phyloP scores from a whole-genome alignment of 2,329 filamentous ascomycete species.

The Trichophyton mentagrophytes region DNA sequence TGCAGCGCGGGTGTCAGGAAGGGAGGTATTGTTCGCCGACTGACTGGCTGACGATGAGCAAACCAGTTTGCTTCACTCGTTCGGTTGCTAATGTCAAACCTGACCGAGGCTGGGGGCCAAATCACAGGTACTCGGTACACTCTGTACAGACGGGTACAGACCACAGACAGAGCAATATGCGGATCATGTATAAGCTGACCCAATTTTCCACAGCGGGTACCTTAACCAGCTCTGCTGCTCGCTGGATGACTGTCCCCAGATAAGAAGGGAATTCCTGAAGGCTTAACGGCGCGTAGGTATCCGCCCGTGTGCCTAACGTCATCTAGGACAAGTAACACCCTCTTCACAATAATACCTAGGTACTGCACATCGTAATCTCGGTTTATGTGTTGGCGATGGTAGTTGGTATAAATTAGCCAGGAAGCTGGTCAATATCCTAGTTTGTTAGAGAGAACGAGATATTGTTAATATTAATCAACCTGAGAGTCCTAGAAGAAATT shows the following conservation, averaged over 20 bases:
- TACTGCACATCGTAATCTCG: background rate
- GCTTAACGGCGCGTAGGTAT: background rate
- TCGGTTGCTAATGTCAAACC: background rate
- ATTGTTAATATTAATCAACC: background rate
- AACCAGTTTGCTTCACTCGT: background rate
- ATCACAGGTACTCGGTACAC: background rate
- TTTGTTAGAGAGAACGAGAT: background rate
- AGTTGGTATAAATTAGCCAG: background rate
- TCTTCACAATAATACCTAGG: background rate
- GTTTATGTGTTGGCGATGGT: background rate
- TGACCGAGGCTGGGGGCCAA: background rate
- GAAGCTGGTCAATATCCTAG: background rate
- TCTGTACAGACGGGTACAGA: too few relatives aligned
- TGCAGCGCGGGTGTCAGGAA: background rate
- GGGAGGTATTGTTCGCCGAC: background rate
- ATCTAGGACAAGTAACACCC: background rate
- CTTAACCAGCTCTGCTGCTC: background rate
- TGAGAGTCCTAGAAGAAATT: background rate
- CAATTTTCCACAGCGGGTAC: background rate
- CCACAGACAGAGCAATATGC: background rate
- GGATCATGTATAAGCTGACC: background rate
- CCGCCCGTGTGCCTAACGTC: background rate
- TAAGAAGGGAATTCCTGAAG: background rate
- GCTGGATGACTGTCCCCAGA: background rate
- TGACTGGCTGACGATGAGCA: background rate